Evolutionary conservation across 495 filamentous ascomycete genomes (phyloP).

Genomic region (Astrocystis sublimbata): DNA sequence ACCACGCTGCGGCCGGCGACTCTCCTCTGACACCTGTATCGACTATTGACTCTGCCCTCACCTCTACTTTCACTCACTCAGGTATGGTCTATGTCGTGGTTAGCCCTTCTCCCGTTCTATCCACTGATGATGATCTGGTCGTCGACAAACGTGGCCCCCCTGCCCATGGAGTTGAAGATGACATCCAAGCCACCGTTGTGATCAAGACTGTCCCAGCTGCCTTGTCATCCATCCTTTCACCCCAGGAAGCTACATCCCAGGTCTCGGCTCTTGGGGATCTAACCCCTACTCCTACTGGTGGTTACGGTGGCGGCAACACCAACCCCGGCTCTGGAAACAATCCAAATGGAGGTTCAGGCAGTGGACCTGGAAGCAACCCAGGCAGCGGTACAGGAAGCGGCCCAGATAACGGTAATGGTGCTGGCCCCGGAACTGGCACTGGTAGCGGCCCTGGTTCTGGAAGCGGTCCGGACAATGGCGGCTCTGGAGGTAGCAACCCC

Average conservation of each 20-base stretch:
- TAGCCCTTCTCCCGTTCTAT: not conserved
- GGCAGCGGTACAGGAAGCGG: not conserved
- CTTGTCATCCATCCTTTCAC: conserved; percentile 12
- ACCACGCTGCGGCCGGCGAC: not conserved
- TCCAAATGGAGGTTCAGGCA: not conserved
- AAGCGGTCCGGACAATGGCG: not conserved
- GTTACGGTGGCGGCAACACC: conserved; percentile 9
- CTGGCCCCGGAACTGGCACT: not conserved
- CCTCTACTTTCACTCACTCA: conserved; percentile 6
- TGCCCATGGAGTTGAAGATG: not conserved
- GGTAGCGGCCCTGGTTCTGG: not conserved
- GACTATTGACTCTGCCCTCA: not conserved
- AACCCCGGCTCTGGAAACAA: not conserved
- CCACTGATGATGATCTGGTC: not conserved
- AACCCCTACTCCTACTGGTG: not conserved
- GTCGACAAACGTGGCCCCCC: conserved; percentile 8
- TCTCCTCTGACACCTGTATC: not conserved
- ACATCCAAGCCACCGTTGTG: conserved; percentile 9
- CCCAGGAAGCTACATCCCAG: not conserved
- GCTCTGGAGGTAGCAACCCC: not conserved
- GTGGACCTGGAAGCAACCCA: not conserved
- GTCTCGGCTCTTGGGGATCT: not conserved
- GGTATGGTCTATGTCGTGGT: conserved; percentile 11
- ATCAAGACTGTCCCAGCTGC: conserved; percentile 10
- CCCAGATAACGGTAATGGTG: not conserved